phyloP scores from a whole-genome alignment of 371 early-diverging fungal species.

The Mucor circinelloides region DNA sequence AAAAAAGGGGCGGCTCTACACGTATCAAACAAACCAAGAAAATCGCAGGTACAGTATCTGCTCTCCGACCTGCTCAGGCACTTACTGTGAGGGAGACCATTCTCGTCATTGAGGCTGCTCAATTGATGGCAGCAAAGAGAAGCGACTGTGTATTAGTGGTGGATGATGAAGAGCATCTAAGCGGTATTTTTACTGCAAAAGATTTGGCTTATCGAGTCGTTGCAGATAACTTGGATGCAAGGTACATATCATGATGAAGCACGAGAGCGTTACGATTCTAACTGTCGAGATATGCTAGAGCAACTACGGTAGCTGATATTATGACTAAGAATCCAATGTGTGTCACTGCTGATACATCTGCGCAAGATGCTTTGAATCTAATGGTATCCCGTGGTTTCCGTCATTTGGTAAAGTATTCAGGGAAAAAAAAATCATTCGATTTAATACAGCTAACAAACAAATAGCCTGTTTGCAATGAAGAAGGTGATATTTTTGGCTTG shows the following conservation, averaged over 20 bases:
- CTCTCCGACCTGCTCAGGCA: constrained; percentile 88
- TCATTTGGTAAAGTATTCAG: constrained; percentile 70
- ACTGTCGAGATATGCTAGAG: constrained; percentile 15
- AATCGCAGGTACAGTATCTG: constrained; percentile 88
- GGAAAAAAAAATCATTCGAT: constrained; percentile 11
- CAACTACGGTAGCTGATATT: constrained; percentile 86
- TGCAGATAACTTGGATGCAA: constrained; percentile 49
- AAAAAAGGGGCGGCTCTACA: constrained; percentile 54
- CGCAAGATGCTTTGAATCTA: constrained; percentile 91
- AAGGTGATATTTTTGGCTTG: constrained; percentile 91
- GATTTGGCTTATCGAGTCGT: constrained; percentile 56
- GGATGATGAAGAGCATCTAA: constrained; percentile 87
- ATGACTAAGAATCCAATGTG: constrained; percentile 94
- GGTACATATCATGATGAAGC: constrained; percentile 23
- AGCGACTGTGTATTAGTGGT: constrained; percentile 94
- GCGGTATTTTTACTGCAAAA: constrained; percentile 91
- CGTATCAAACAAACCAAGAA: constrained; percentile 39
- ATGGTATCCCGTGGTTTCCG: constrained; percentile 97
- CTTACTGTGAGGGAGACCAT: constrained; percentile 91
- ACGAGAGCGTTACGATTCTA: neutral
- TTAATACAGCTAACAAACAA: neutral
- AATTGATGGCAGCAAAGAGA: constrained; percentile 97
- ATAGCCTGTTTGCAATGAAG: constrained; percentile 82
- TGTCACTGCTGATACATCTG: constrained; percentile 78
- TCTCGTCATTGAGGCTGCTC: constrained; percentile 91